Evolutionary conservation across 2,329 filamentous ascomycete species (phyloP), one percentile per base, ranked within the genome.

Genomic region (Lasiodiplodia sp.): DNA sequence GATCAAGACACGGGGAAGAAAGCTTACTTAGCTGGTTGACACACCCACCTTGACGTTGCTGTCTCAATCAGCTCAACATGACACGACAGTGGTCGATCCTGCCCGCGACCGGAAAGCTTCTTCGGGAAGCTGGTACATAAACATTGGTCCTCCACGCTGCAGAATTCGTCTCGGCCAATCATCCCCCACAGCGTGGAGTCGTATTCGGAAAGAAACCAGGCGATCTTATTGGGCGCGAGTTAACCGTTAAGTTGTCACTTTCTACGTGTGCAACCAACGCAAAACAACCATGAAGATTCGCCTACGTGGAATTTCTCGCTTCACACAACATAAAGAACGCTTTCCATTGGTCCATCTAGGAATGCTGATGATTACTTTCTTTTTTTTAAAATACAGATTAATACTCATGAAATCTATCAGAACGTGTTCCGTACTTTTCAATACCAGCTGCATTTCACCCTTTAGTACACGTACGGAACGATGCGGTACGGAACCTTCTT

Each of bases 401-500:
- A 8, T 21, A 8, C 11, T 14, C 12, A 47, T 21, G 44, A 21
- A 3, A 47, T 47, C 44, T n/a, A 21, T 47, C 44, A 8, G 18
- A 47, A 47, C 44, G 11, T 47, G 18, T n/a, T 47, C 18, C 18
- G n/a, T 47, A 21, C 18, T 21, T 47, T 11, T 21, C n/a, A 10
- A 21, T 18, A 44, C 16, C 16, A 18, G 16, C 40, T 44, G 16
- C 16, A 7, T 7, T 44, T 7, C n/a, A 1, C 18, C n/a, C 18
- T 44, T 28, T 56, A 97, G 82, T 97, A 97, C 21, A 97, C 83
- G 44, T 92, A 92, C 6, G 95, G 95, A 51, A 97, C 81, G 73
- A 98, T 96, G 76, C 90, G 88, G 80, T 87, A 97, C 70, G 86
- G 89, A 55, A 97, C 95, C 77, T 90, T 87, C 80, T 90, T 89